Base-by-base conservation (phyloP, 257 asterid species). In the Cordia subcordata region DNA sequence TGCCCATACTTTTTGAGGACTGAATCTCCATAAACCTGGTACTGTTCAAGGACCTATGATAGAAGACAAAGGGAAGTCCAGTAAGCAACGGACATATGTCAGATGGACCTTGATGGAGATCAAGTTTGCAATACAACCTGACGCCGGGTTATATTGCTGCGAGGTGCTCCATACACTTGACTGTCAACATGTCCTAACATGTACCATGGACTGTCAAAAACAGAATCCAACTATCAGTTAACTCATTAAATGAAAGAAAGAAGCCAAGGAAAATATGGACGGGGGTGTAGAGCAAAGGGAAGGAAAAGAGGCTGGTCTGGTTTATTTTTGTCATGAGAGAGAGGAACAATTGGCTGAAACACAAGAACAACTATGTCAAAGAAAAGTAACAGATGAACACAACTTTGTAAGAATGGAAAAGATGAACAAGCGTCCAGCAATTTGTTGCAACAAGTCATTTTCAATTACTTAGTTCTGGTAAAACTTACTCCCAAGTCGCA, bases 151-250 rank as follows among this genome's bases (percentile, higher is more conserved):
- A 84, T 61, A 68, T 65, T 72, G 72, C 85, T 74, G 32, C 56
- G 68, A 62, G 96, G 90, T 63, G 76, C 83, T 39, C 96, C 94
- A 65, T 88, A 92, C 61, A 92, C 73, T 47, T 79, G 82, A 64
- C 90, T 82, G 63, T 92, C 98, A 13, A 88, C 95, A 46, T 77
- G 81, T 68, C 87, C 98, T 76, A 92, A 79, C 44, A 82, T 63
- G 74, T 88, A 83, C 98, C 98, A 92, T 57, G 95, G 78, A 62
- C 96, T 92, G 89, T 54, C 54, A 70, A 64, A 70, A 81, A 56
- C 49, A 62, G 18, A 62, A 39, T 61, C 33, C 49, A 42, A 49
- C 20, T 68, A 61, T 74, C 64, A 65, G 69, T 53, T 51, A 63
- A 64, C 71, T 50, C 55, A 55, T 57, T 37, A 60, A 60, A 37